A percentile compares a stretch with the other conserved stretches of the same genome.
Conservation (phyloP, 1,139 yeast genomes). For the Insectozyma bohioensis region DNA sequence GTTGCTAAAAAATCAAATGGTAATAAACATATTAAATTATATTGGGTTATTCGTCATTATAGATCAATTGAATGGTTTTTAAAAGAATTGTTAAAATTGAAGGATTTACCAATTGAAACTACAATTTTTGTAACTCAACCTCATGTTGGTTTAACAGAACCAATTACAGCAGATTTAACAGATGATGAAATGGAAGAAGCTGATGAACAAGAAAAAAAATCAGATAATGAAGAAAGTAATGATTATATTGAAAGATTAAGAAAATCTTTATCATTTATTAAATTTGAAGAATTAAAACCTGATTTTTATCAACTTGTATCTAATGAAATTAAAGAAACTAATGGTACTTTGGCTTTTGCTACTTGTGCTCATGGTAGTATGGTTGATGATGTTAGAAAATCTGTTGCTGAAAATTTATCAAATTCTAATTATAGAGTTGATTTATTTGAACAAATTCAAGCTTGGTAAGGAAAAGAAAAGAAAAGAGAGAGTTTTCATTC, state of each 20-base stretch:
- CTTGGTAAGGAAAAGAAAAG: constrained; percentile 25
- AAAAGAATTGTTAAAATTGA: constrained; percentile 36
- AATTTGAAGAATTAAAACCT: constrained; percentile 44
- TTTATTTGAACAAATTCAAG: constrained; percentile 41
- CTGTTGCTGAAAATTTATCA: constrained; percentile 30
- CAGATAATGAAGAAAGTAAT: constrained; percentile 17
- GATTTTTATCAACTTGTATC: constrained; percentile 33
- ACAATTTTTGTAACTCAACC: constrained; percentile 42
- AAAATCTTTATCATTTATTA: constrained; percentile 22
- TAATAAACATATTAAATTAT: constrained; percentile 22
- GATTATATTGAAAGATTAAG: constrained; percentile 20
- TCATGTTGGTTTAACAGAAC: constrained; percentile 14
- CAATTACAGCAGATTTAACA: constrained; percentile 12
- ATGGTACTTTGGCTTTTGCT: constrained; percentile 36
- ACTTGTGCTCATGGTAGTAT: constrained; percentile 44
- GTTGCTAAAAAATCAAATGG: constrained; percentile 20
- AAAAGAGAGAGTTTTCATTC: too few species aligned
- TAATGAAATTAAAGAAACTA: constrained; percentile 28
- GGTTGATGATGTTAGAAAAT: constrained; percentile 39
- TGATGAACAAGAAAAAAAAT: constrained; percentile 14
- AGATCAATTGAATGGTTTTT: constrained; percentile 52
- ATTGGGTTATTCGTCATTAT: constrained; percentile 40
- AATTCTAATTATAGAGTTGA: constrained; percentile 35
- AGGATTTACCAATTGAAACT: constrained; percentile 23
- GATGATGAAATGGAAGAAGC: constrained; percentile 19